Base-by-base conservation (phyloP, 768 basidiomycete species). In the Kondoa malvinella region DNA sequence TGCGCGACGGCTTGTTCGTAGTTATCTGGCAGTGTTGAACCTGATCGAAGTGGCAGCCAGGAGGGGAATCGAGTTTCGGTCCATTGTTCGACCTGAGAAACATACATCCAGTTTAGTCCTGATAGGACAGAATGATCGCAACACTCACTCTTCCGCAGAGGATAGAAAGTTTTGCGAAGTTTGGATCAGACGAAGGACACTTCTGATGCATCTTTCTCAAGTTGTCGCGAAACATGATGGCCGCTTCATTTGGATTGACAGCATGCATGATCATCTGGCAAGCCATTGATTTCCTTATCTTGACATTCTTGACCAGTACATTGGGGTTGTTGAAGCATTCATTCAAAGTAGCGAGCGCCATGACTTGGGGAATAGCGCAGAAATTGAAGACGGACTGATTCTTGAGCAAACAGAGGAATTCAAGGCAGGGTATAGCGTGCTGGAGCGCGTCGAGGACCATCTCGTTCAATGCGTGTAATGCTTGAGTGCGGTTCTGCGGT, bases 371-470 rank as follows among this genome's bases (percentile, higher is more conserved):
- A 68, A 97, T 88, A 0, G 94, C 90, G 72, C 89, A 91, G 78
- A 97, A 96, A 75, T 88, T 88, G 82, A 97, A 97, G 25, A 95
- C 85, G 67, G 82, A 87, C 79, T 96, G 92, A 78, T 88, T 92
- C 77, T 83, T 86, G 74, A 96, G 80, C 58, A 95, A 77, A 56
- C 83, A 81, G 71, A 97, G 82, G 77, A 96, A 97, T 76, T 97
- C 94, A 74, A 99, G 79, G 21, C 88, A 81, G 75, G 94, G 91
- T 33, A 83, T 83, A 3, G 87, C 81, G 73, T 99, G 94, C 32
- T 88, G 77, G 50, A 96, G 79, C 21, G 87, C 89, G 75, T 96
- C 89, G 21, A 94, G 78, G 34, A 91, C 78, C 91, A 96, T 94
- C 58, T 84, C 88, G 73, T 85, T 89, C 76, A 90, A 85, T 1